These are phyloP conservation scores for Trichomonascaceae sp. DNA, from an alignment of 1,139 yeast genomes.

Conservation along the genomic window DNA sequence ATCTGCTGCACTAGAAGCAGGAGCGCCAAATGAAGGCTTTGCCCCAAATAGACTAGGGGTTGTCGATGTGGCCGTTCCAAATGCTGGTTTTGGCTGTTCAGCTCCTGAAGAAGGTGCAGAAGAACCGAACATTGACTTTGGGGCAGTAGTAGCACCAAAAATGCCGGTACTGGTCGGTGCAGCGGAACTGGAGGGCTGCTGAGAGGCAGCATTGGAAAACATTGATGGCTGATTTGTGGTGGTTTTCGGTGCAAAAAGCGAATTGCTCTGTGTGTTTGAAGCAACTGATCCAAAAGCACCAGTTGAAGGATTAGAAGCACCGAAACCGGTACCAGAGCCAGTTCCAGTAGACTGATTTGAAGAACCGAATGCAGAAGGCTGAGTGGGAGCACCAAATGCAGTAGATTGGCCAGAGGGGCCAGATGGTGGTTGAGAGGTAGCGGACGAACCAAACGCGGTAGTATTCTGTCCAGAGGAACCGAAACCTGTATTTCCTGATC, in stretches of 20 bases:
- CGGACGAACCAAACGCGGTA: not conserved
- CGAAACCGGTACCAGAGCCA: not conserved
- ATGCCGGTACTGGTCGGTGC: not conserved
- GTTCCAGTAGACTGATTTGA: not conserved
- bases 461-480: not conserved
- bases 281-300: constrained; percentile 2
- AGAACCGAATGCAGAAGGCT: not conserved
- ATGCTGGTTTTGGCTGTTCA: not conserved
- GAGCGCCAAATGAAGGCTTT: not conserved
- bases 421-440: not conserved
- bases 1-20: not conserved
- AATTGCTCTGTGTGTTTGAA: not conserved
- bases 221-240: not conserved
- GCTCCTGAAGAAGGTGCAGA: not conserved
- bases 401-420: not conserved
- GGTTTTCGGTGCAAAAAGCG: not conserved
- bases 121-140: constrained; percentile 3
- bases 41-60: constrained; percentile 7
- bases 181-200: not conserved
- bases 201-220: not conserved
- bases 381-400: not conserved
- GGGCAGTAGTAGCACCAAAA: not conserved
- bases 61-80: constrained; percentile 9
- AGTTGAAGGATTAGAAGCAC: not conserved
- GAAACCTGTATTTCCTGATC: not conserved